Percentiles rank a stretch among this genome's conserved stretches.
phyloP scores from a whole-genome alignment of 495 filamentous ascomycete species.

The Rhypophila decipiens region DNA sequence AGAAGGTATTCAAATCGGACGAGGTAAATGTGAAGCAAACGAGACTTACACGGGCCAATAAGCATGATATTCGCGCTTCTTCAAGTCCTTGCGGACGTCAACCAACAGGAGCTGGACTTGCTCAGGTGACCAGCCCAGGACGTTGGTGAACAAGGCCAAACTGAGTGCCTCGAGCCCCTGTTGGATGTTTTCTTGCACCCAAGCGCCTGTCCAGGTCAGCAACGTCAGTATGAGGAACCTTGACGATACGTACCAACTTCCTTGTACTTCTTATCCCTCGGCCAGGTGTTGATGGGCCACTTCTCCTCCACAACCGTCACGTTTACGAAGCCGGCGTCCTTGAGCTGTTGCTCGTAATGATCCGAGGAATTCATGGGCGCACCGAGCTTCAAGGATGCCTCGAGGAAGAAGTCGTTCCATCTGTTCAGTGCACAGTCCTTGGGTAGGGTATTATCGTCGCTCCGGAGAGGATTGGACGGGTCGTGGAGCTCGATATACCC shows the following conservation, averaged over 20 bases:
- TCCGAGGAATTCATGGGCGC: constrained; percentile 10
- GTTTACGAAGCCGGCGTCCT: constrained; percentile 23
- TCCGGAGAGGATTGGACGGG: constrained; percentile 5
- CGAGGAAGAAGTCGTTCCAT: constrained; percentile 19
- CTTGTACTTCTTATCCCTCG: constrained; percentile 39
- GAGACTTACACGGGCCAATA: too few species aligned
- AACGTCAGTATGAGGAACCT: too few species aligned
- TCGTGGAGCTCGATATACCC: constrained; percentile 30
- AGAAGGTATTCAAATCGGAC: too few species aligned
- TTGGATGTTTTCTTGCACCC: constrained; percentile 21
- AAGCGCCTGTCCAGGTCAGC: too few species aligned
- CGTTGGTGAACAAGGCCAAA: constrained; percentile 24
- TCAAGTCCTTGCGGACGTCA: constrained; percentile 25
- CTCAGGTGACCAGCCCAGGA: constrained; percentile 20
- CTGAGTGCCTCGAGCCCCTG: constrained; percentile 39
- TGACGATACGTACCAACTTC: too few species aligned
- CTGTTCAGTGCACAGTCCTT: constrained; percentile 15
- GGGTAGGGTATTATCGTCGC: constrained; percentile 20
- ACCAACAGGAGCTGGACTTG: constrained; percentile 21
- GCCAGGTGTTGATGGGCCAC: constrained; percentile 38
- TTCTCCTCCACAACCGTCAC: constrained; percentile 18
- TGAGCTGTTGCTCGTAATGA: constrained; percentile 8
- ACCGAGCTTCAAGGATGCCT: constrained; percentile 20
- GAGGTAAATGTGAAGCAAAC: too few species aligned
- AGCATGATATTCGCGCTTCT: constrained; percentile 22